Conservation (phyloP, 768 basidiomycete species). For the Daedaleopsis sinensis region DNA sequence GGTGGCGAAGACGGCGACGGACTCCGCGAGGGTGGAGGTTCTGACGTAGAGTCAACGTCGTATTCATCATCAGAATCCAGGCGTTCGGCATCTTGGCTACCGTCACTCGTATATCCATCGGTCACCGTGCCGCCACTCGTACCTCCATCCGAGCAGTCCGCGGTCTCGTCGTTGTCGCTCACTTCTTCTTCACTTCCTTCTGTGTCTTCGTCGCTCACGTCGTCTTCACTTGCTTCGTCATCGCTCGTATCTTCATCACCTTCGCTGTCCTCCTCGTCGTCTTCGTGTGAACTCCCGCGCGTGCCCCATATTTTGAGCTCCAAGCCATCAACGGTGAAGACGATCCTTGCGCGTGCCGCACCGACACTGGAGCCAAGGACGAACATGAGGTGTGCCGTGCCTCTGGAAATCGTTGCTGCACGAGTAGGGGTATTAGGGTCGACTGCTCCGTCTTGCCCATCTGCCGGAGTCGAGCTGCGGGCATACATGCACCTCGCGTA, state of each 20-base stretch:
- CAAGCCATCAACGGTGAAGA: constrained; percentile 67
- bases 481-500: constrained; percentile 41
- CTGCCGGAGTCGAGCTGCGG: constrained; percentile 1
- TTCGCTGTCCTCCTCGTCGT: constrained; percentile 10
- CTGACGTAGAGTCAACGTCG: constrained; percentile 21
- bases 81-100: too few species aligned
- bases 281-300: constrained; percentile 14
- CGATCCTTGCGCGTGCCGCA: constrained; percentile 60
- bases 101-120: constrained; percentile 9
- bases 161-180: background rate
- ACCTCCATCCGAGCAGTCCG: constrained; percentile 9
- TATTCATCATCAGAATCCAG: constrained; percentile 9
- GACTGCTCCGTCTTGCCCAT: background rate
- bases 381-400: constrained; percentile 58
- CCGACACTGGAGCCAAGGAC: constrained; percentile 68
- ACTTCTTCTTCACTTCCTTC: constrained; percentile 1
- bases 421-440: background rate
- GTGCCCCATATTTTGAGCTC: constrained; percentile 45
- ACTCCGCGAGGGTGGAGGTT: constrained; percentile 32
- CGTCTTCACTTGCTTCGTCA: constrained; percentile 14
- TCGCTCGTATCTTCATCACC: constrained; percentile 19
- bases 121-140: constrained; percentile 4
- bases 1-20: constrained; percentile 28
- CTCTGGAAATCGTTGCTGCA: background rate
- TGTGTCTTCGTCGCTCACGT: constrained; percentile 8